Percentiles rank a stretch among this genome's conserved stretches.
Evolutionary conservation across 1,284 basidiomycete genomes (phyloP).

Genomic region (Ceratobasidium sp.): DNA sequence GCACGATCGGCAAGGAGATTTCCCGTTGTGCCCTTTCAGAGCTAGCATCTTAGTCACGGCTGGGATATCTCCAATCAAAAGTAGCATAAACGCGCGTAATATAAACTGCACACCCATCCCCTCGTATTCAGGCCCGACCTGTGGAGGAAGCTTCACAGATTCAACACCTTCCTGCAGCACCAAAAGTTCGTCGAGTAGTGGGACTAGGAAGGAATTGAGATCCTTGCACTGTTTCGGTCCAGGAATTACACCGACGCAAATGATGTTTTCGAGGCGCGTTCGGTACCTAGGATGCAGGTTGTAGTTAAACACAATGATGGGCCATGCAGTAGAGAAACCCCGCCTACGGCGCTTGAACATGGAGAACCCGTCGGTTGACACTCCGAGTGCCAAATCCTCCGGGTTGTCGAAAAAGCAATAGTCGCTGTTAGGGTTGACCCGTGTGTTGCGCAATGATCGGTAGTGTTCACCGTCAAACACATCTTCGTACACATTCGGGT

Average conservation of each 20-base stretch:
- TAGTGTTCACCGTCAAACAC: constrained; percentile 50
- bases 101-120: constrained; percentile 34
- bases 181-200: constrained; percentile 38
- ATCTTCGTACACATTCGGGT: constrained; percentile 44
- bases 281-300: constrained; percentile 50
- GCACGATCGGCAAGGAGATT: constrained; percentile 50
- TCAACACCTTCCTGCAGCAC: constrained; percentile 34
- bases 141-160: constrained; percentile 40
- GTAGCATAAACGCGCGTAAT: constrained; percentile 39
- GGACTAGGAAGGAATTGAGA: constrained; percentile 47
- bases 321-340: constrained; percentile 43
- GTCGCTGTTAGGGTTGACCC: constrained; percentile 32
- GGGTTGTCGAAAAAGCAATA: constrained; percentile 48
- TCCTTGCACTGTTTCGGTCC: constrained; percentile 50
- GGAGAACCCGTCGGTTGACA: constrained; percentile 49
- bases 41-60: constrained; percentile 47
- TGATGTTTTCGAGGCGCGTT: constrained; percentile 46
- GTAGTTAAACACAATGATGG: constrained; percentile 48
- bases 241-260: constrained; percentile 50
- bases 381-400: constrained; percentile 49
- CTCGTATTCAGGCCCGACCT: background rate
- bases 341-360: constrained; percentile 46
- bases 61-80: constrained; percentile 48
- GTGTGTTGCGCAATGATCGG: constrained; percentile 42
- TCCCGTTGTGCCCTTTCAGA: constrained; percentile 50